Evolutionary conservation across 2,329 filamentous ascomycete genomes (phyloP).

Genomic region (Botrytis elliptica): DNA sequence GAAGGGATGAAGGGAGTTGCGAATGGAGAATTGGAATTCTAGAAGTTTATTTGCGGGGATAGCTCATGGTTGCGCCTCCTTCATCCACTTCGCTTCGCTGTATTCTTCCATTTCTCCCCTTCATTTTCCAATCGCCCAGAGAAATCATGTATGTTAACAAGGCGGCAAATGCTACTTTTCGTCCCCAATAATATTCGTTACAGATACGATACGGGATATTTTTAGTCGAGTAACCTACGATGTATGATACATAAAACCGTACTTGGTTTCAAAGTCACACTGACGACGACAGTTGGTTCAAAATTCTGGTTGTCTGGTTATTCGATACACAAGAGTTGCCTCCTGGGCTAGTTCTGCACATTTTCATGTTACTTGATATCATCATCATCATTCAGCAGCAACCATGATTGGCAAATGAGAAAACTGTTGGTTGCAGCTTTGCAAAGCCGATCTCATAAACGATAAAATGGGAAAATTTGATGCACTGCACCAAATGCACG

Average conservation of each 20-base stretch:
- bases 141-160: neutral
- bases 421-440: conserved; percentile 11
- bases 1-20: conserved; percentile 1
- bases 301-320: conserved; percentile 5
- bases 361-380: conserved; percentile 13
- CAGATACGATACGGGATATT: conserved; percentile 6
- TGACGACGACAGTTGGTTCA: conserved; percentile 16
- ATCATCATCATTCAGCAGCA: neutral
- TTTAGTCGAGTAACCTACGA: neutral
- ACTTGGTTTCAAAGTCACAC: conserved; percentile 16
- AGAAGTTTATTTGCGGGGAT: conserved; percentile 15
- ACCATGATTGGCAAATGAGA: neutral
- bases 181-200: conserved; percentile 3
- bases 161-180: conserved; percentile 9
- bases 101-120: neutral
- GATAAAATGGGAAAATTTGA: conserved; percentile 6
- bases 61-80: neutral
- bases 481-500: conserved; percentile 13
- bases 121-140: conserved; percentile 6
- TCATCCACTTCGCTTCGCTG: conserved; percentile 15
- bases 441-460: conserved; percentile 9
- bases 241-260: conserved; percentile 12
- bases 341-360: conserved; percentile 11
- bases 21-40: conserved; percentile 13
- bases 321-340: conserved; percentile 6